Evolutionary conservation across 2,329 filamentous ascomycete genomes (phyloP), one percentile per base, ranked within the genome.

Genomic region (Magnaporthales sp.): DNA sequence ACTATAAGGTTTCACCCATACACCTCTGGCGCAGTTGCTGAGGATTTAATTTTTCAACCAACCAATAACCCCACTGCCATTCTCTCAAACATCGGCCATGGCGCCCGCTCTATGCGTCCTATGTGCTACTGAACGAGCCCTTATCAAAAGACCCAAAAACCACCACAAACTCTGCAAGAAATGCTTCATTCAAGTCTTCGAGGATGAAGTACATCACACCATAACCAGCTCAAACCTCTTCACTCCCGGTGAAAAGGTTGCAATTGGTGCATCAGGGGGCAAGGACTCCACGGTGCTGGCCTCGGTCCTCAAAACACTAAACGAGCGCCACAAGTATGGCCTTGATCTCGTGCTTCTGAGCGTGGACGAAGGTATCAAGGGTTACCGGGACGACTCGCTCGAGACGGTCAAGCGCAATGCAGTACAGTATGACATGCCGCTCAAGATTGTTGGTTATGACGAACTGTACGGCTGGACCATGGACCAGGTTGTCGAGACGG

Each of bases 401-500:
- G 93, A 98, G 78, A 98, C 95, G 0, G 95, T 99, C 62, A 97
- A 97, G 83, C 84, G 94, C 68, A 98, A 99, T 77, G 91, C 93
- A 0, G 77, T 86, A 13, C 93, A 98, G 77, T 97, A 98, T 78
- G 88, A 90, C 1, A 96, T 99, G 90, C 88, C 91, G 0, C 80
- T 99, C 63, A 91, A 92, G 72, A 96, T 99, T 67, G 87, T 99
- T 64, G 93, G 94, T 64, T 99, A 99, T 73, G 90, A 89, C 66
- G 91, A 97, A 73, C 82, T 99, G 10, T 99, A 99, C 76, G 95
- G 94, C 9, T 99, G 95, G 95, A 97, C 93, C 0, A 99, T 99
- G 95, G 95, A 99, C 74, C 92, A 98, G 74, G 95, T 99, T 10
- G 96, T 99, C 4, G 91, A 93, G 73, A 92, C 94, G 63, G 91